phyloP scores from a whole-genome alignment of 768 basidiomycete species.

The Fomitopsis serialis region DNA sequence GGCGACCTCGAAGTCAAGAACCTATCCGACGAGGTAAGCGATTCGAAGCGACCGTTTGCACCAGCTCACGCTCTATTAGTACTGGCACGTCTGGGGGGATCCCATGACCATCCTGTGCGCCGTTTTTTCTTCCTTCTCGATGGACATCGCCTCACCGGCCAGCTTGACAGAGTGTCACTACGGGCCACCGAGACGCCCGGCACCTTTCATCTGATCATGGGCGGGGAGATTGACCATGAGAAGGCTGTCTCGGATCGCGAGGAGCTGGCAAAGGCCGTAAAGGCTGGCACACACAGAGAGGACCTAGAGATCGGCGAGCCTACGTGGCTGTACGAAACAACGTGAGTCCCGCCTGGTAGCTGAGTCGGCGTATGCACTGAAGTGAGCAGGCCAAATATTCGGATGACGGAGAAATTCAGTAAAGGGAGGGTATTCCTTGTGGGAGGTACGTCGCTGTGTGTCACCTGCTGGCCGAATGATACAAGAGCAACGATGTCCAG shows the following conservation, averaged over 20 bases:
- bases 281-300: neutral
- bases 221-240: neutral
- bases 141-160: neutral
- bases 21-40: constrained; percentile 24
- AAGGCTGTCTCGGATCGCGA: constrained; percentile 1
- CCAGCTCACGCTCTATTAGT: neutral
- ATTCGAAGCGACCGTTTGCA: constrained; percentile 2
- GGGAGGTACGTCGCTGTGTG: constrained; percentile 32
- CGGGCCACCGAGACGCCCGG: neutral
- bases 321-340: neutral
- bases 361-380: neutral
- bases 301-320: constrained; percentile 1
- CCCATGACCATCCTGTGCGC: neutral
- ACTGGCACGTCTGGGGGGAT: constrained; percentile 4
- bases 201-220: neutral
- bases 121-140: neutral
- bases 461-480: neutral
- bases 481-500: constrained; percentile 20
- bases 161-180: neutral
- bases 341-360: neutral
- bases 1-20: constrained; percentile 36
- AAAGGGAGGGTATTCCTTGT: constrained; percentile 36
- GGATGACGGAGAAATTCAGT: constrained; percentile 39
- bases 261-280: neutral
- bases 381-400: constrained; percentile 37